Evolutionary conservation across 805 yeast species (phyloP), one percentile per base, ranked within the genome.

Genomic region (Spencermartinsiella europaea): DNA sequence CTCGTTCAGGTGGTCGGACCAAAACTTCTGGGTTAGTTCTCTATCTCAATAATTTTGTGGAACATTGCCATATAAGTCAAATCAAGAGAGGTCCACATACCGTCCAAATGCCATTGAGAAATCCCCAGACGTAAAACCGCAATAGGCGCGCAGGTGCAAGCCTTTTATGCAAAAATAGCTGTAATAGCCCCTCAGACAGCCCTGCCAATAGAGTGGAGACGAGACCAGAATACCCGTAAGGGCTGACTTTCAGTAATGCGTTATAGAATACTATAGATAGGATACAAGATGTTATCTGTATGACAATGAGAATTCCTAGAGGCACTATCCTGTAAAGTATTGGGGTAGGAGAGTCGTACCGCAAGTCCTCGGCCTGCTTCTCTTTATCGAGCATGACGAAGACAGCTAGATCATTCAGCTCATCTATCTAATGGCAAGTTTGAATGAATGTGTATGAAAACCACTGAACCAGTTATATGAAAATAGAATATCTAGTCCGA

Each of bases 81-180:
- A n/a, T n/a, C n/a, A n/a, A n/a, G n/a, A n/a, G n/a, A n/a, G n/a
- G n/a, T 17, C 17, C 38, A 49, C 56, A 17, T 44, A 52, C 55
- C 33, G 66, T 60, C 67, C 67, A 64, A 7, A 62, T 35, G 4
- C 70, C 70, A 21, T 60, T 59, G 36, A 60, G 45, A 10, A 57
- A 60, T 1, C 70, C 70, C 70, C 70, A 66, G 2, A 63, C 63
- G 40, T 65, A 64, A 49, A 65, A 66, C 46, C 63, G 64, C 44
- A 57, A 35, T 7, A 63, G 45, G 8, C 46, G 46, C 15, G 54
- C 34, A 5, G 38, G 20, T 21, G 35, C 25, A n/a, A 48, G 20
- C 21, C 38, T 40, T 17, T 45, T 40, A 14, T 39, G 21, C 17
- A 50, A 22, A 33, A 53, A 35, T 10, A 58, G 53, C 47, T 65